Conservation (phyloP, 2,329 filamentous ascomycete genomes). For the Lasiodiplodia hormozganensis region DNA sequence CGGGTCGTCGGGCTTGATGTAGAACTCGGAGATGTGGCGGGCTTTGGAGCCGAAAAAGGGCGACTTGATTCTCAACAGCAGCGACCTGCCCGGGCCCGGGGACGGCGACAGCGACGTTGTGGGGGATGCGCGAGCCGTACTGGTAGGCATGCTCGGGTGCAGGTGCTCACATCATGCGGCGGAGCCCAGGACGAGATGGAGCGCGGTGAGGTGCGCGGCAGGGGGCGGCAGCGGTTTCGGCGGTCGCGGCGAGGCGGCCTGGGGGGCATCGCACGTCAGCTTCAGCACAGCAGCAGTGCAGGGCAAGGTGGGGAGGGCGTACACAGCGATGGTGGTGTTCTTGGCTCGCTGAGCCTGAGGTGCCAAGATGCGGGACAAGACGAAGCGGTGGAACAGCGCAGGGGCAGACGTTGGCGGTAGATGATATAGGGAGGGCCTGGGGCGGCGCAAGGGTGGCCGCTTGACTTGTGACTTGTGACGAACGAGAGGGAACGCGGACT, state of each 20-base stretch:
- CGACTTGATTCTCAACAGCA: slow-evolving; percentile 63
- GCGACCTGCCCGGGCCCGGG: slow-evolving; percentile 37
- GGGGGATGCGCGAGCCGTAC: slow-evolving; percentile 28
- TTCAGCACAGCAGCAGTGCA: slow-evolving; percentile 7
- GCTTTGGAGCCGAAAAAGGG: slow-evolving; percentile 59
- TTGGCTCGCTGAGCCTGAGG: slow-evolving; percentile 23
- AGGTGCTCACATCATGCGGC: slow-evolving; percentile 30
- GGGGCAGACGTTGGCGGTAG: slow-evolving; percentile 15
- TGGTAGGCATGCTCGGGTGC: slow-evolving; percentile 31
- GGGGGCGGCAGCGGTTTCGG: slow-evolving; percentile 18
- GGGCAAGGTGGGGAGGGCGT: neutral
- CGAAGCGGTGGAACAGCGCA: slow-evolving; percentile 28
- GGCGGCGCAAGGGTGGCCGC: slow-evolving; percentile 24
- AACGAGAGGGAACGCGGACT: slow-evolving; percentile 17
- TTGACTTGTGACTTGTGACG: slow-evolving; percentile 15
- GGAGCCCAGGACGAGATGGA: slow-evolving; percentile 13
- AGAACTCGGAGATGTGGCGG: slow-evolving; percentile 78
- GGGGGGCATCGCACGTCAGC: slow-evolving; percentile 19
- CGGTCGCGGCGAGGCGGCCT: neutral
- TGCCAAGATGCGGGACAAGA: slow-evolving; percentile 28
- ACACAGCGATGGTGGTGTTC: slow-evolving; percentile 17
- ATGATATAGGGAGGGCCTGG: slow-evolving; percentile 24
- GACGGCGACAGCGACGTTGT: slow-evolving; percentile 24
- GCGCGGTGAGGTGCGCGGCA: neutral
- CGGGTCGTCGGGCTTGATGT: slow-evolving; percentile 77